phyloP scores from a whole-genome alignment of 1,284 basidiomycete genomes.

The Waitea zeae region DNA sequence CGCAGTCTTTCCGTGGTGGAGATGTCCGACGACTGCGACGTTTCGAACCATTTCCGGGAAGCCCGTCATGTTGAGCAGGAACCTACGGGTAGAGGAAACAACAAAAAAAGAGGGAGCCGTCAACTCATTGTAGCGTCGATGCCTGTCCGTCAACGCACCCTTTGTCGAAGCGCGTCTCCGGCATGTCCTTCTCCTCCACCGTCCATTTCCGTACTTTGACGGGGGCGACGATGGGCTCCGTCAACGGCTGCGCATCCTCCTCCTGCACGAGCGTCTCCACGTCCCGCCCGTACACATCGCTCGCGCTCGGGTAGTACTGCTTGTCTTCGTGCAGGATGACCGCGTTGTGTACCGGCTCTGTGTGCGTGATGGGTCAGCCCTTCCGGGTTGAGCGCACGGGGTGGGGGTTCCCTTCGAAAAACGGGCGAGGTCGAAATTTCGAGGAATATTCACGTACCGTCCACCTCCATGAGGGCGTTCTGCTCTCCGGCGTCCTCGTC shows the following conservation, averaged over 20 bases:
- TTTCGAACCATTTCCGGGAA: constrained; percentile 95
- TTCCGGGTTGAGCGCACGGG: too few species aligned
- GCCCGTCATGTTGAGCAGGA: constrained; percentile 80
- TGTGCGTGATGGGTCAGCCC: too few species aligned
- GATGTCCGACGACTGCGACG: constrained; percentile 85
- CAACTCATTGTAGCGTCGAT: too few species aligned
- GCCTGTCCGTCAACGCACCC: too few species aligned
- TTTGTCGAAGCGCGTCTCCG: constrained; percentile 87
- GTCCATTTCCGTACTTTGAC: constrained; percentile 87
- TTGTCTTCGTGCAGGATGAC: constrained; percentile 95
- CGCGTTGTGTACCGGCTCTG: constrained; percentile 67
- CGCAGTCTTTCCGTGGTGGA: constrained; percentile 97
- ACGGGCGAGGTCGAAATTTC: neutral
- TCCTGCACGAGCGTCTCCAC: constrained; percentile 98
- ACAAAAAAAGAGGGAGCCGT: neutral
- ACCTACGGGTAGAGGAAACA: constrained; percentile 37
- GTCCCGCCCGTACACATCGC: constrained; percentile 83
- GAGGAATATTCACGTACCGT: constrained; percentile 31
- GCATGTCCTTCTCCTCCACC: constrained; percentile 85
- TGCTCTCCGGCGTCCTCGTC: constrained; percentile 43
- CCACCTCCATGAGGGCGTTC: constrained; percentile 63
- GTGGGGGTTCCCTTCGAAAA: too few species aligned
- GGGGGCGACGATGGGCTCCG: constrained; percentile 92
- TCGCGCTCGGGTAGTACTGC: constrained; percentile 90
- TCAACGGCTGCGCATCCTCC: constrained; percentile 90